Evolutionary conservation across 345 rosid species (phyloP).

Genomic region (Euclidium syriacum): DNA sequence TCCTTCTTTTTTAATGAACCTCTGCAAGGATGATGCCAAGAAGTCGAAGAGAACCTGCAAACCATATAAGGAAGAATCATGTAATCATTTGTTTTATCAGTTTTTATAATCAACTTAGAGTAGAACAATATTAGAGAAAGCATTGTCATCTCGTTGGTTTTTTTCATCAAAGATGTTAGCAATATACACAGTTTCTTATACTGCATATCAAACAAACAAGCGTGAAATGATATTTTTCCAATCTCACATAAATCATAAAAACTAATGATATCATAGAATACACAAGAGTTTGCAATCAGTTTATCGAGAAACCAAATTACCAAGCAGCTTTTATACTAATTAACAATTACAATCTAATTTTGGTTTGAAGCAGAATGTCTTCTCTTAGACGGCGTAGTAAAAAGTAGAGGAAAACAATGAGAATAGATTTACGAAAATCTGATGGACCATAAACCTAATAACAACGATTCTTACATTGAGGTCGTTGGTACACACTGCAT

Average conservation of each 20-base stretch:
- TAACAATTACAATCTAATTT: too few species aligned
- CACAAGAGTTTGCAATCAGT: background rate
- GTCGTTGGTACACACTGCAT: too few species aligned
- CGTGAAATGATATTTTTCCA: background rate
- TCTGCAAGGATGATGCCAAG: slow-evolving; percentile 60
- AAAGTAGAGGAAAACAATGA: too few species aligned
- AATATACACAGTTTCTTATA: slow-evolving; percentile 39
- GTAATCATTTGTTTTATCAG: background rate
- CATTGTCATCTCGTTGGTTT: slow-evolving; percentile 64
- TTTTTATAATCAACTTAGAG: too few species aligned
- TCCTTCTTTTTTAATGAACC: slow-evolving; percentile 64
- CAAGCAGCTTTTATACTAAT: background rate
- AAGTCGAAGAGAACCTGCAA: slow-evolving; percentile 80
- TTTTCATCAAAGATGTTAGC: slow-evolving; percentile 49
- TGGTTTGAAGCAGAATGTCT: too few species aligned
- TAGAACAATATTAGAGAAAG: background rate
- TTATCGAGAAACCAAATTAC: background rate
- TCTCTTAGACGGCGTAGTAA: too few species aligned
- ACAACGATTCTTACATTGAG: too few species aligned
- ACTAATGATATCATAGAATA: background rate
- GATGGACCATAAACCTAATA: too few species aligned
- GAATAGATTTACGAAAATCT: too few species aligned
- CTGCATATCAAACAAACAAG: slow-evolving; percentile 15
- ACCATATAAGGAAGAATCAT: background rate
- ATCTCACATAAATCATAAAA: background rate